Evolutionary conservation across 176 grass and related monocot species (phyloP).

Genomic region (Miscanthus lutarioriparius): DNA sequence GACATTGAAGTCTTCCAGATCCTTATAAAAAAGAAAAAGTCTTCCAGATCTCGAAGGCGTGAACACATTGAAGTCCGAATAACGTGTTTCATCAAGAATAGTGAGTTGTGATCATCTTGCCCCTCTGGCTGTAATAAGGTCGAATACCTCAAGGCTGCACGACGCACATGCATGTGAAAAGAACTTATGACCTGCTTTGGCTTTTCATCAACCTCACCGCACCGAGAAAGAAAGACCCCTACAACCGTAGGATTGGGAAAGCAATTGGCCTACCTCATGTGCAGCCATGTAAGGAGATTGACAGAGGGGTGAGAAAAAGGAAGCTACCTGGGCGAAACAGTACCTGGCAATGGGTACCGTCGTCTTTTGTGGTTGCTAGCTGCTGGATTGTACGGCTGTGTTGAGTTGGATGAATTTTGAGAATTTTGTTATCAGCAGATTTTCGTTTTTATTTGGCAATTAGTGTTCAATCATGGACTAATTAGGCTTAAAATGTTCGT

Average conservation of each 20-base stretch:
- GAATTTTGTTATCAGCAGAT: too few relatives aligned
- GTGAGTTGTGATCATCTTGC: not conserved
- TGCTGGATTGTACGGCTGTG: too few relatives aligned
- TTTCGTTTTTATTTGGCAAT: too few relatives aligned
- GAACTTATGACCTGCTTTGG: not conserved
- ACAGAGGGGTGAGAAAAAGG: conserved; percentile 31
- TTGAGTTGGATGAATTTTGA: too few relatives aligned
- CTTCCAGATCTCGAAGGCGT: too few relatives aligned
- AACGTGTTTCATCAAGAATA: not conserved
- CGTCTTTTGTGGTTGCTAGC: not conserved
- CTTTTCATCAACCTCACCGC: conserved; percentile 1
- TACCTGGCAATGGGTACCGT: not conserved
- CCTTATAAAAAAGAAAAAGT: too few relatives aligned
- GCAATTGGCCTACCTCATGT: conserved; percentile 40
- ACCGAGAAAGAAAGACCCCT: not conserved
- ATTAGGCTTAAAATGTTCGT: too few relatives aligned
- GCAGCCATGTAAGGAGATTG: conserved; percentile 38
- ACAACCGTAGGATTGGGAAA: conserved; percentile 2
- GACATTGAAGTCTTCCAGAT: too few relatives aligned
- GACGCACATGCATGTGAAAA: conserved; percentile 27
- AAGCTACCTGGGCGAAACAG: not conserved
- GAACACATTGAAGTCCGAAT: too few relatives aligned
- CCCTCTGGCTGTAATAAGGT: not conserved
- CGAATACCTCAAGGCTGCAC: not conserved
- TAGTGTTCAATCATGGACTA: too few relatives aligned